Evolutionary conservation across 2,329 filamentous ascomycete species (phyloP).

Genomic region (Fusarium duplospermum): DNA sequence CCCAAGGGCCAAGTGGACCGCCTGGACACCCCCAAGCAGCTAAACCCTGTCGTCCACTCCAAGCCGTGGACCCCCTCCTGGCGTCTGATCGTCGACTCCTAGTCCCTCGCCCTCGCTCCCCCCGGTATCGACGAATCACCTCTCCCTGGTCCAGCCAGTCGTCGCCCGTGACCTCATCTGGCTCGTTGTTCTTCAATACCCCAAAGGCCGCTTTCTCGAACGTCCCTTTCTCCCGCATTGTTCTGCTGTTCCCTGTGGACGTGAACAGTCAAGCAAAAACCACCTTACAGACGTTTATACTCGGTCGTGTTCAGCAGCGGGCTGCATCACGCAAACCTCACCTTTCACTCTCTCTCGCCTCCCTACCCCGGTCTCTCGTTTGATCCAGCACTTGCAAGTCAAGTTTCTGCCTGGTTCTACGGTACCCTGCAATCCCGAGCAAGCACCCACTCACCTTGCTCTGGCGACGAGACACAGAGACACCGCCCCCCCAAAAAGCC

Average conservation of each 20-base stretch:
- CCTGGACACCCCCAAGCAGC: constrained; percentile 38
- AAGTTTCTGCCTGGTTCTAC: constrained; percentile 43
- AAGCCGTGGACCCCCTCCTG: constrained; percentile 39
- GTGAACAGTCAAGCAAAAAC: constrained; percentile 42
- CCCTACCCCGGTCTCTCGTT: constrained; percentile 40
- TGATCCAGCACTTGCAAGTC: constrained; percentile 41
- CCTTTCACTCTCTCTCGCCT: constrained; percentile 15
- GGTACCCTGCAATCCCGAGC: constrained; percentile 39
- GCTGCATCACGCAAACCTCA: constrained; percentile 44
- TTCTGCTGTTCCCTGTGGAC: constrained; percentile 44
- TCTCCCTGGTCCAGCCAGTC: constrained; percentile 31
- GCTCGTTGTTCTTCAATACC: constrained; percentile 42
- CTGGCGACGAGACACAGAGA: constrained; percentile 43
- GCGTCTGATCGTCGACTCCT: constrained; percentile 45
- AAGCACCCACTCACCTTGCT: constrained; percentile 42
- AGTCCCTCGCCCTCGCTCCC: constrained; percentile 31
- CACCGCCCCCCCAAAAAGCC: constrained; percentile 42
- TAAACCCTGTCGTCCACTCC: constrained; percentile 36
- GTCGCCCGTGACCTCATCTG: constrained; percentile 46
- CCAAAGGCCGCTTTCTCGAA: constrained; percentile 34
- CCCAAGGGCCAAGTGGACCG: constrained; percentile 39
- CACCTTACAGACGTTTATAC: constrained; percentile 30
- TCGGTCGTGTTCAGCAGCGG: constrained; percentile 45
- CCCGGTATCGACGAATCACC: constrained; percentile 42
- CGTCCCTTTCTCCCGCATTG: constrained; percentile 39